Percentiles rank a stretch among this genome's conserved stretches.
These are phyloP conservation scores for Suhomyces taliae DNA, from an alignment of 1,139 yeast genomes.

Conservation along the genomic window DNA sequence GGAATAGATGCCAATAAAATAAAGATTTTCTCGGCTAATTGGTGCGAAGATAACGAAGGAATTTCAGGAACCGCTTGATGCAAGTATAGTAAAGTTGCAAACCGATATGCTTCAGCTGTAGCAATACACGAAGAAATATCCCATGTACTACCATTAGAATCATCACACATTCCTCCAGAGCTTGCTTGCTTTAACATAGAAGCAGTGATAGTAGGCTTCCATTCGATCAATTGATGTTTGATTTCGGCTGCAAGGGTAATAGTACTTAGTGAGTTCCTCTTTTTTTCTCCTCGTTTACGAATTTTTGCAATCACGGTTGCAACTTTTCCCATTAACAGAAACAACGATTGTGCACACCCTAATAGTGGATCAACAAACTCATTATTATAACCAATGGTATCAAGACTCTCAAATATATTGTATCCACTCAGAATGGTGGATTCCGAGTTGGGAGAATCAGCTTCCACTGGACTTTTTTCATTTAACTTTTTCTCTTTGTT, in stretches of 20 bases:
- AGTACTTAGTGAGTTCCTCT: conserved; percentile 43
- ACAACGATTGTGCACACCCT: conserved; percentile 65
- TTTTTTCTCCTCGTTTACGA: conserved; percentile 28
- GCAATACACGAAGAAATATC: conserved; percentile 62
- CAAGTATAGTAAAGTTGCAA: conserved; percentile 55
- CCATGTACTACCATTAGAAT: conserved; percentile 31
- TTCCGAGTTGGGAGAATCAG: conserved; percentile 28
- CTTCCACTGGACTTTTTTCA: conserved; percentile 4
- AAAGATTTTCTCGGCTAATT: conserved; percentile 58
- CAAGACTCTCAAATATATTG: conserved; percentile 35
- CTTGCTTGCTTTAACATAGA: conserved; percentile 34
- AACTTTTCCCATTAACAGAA: conserved; percentile 62
- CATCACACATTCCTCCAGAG: conserved; percentile 15
- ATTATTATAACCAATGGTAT: conserved; percentile 25
- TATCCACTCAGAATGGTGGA: conserved; percentile 24
- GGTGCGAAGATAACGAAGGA: conserved; percentile 55
- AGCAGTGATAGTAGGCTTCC: conserved; percentile 52
- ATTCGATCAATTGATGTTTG: conserved; percentile 49
- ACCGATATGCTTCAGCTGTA: conserved; percentile 68
- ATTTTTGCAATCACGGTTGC: conserved; percentile 56
- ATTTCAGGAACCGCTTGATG: conserved; percentile 73
- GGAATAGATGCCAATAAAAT: conserved; percentile 65
- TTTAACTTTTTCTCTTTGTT: conserved; percentile 12
- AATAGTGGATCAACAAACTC: conserved; percentile 60
- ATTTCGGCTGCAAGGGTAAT: conserved; percentile 58